Base-by-base conservation (phyloP, 1,284 basidiomycete genomes). In the Ustilago shanxiensis region DNA sequence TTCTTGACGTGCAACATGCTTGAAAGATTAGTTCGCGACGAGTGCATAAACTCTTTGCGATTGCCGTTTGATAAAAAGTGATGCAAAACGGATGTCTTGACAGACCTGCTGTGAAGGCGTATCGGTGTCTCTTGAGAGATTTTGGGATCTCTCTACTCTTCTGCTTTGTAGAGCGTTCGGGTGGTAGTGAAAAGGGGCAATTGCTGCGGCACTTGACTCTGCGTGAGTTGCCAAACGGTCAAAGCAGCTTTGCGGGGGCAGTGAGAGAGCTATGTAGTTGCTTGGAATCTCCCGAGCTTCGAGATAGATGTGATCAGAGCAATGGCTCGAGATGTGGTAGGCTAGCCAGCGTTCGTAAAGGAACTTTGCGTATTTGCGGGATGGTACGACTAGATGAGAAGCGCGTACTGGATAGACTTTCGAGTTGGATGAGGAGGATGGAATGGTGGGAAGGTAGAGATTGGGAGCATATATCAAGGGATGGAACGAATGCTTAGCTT, bases 1-100 rank as follows among this genome's bases (percentile, higher is more conserved):
- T 35, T 62, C 53, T 67, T 75, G 5, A 13, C 29, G 26, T 70
- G 56, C 55, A 62, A 22, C 67, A 61, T 75, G 13, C 11, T 55
- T 13, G 35, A 26, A 35, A 3, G 18, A 20, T 20, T 7, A 7
- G 37, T 14, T 41, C 41, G n/a, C 3, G 16, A 44, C 20, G 41
- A 20, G 20, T 20, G 9, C 13, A 8, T 28, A 35, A 35, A 5
- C 11, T 11, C 31, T 33, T 33, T 33, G 31, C 5, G 31, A 33
- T 5, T 33, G 11, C 11, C 11, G 31, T 33, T 33, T 33, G 31
- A 33, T 6, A 11, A 33, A 6, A 6, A 33, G 11, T 33, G 31
- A 33, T 33, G n/a, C n/a, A n/a, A n/a, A n/a, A n/a, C 24, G n/a
- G 44, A 20, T 47, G 44, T 22, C n/a, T 47, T 6, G 37, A 16